Evolutionary conservation across 371 early-diverging fungal species (phyloP), one percentile per base, ranked within the genome.

Genomic region (Rhizomucor pusillus): DNA sequence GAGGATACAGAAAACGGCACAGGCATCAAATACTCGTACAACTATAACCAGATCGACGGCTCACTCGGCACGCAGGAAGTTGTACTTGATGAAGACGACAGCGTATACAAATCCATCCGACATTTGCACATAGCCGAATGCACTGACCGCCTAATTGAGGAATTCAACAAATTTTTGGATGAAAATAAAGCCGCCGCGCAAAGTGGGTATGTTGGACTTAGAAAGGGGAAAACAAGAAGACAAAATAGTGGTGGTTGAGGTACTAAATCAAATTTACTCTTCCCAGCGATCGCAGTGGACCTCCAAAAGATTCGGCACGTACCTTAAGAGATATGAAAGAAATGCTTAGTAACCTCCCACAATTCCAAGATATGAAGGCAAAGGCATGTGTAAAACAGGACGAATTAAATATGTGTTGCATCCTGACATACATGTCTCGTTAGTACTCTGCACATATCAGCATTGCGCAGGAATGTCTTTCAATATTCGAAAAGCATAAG

Each of bases 101-200:
- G 69, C n/a, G 74, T 94, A 4, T 95, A 90, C 77, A 77, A 76
- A 37, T 82, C 85, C 1, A 85, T 93, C 61, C 88, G 98, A 3
- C 95, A 96, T 67, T 79, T 87, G 68, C 98, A 98, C 61, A 96
- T 96, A 67, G 93, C 94, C 9, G 97, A 97, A 40, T 90, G 92
- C 12, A 87, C 90, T 22, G 85, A 90, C 44, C 82, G 89, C 18
- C 81, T 99, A 52, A 74, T 89, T 35, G 80, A 82, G 48, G 82
- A 89, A 35, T 92, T 97, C 64, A 89, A 93, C 62, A 77, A 85
- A 54, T 91, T 98, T 60, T 59, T 84, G 33, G 60, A 62, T 2
- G 84, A 82, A 19, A 85, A 87, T 53, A 80, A 82, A 50, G 73
- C 77, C 2, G 67, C 71, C 18, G 69, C 73, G n/a, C 58, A 70